phyloP scores from a whole-genome alignment of 805 yeast species.

The Nakazawaea sp. region DNA sequence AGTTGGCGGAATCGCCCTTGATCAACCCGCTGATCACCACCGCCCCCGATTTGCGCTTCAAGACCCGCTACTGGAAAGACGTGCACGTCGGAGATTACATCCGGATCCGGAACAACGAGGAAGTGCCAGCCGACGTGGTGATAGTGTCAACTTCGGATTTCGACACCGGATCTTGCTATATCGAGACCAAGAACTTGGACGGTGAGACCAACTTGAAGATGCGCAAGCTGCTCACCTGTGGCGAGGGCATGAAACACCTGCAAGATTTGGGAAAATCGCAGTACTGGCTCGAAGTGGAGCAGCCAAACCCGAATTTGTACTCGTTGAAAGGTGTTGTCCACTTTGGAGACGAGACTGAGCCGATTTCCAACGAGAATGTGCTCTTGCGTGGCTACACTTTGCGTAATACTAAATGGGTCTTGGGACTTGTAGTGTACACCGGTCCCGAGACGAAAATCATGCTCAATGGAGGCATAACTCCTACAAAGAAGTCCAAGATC shows the following conservation, averaged over 20 bases:
- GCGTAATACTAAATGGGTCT: constrained; percentile 78
- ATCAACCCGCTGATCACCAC: constrained; percentile 2
- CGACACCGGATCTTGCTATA: constrained; percentile 54
- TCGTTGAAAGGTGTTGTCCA: constrained; percentile 68
- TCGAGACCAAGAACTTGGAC: constrained; percentile 77
- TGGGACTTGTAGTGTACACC: constrained; percentile 70
- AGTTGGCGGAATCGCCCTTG: background rate
- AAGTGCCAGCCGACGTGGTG: constrained; percentile 71
- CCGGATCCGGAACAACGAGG: constrained; percentile 62
- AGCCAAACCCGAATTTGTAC: constrained; percentile 75
- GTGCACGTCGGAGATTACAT: constrained; percentile 71
- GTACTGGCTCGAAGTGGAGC: constrained; percentile 76
- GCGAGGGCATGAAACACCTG: constrained; percentile 36
- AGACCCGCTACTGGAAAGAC: constrained; percentile 59
- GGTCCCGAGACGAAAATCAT: constrained; percentile 78
- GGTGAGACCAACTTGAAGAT: constrained; percentile 78
- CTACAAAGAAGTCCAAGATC: constrained; percentile 69
- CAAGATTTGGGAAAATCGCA: constrained; percentile 42
- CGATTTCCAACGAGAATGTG: constrained; percentile 63
- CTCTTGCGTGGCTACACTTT: constrained; percentile 71
- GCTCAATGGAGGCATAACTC: constrained; percentile 76
- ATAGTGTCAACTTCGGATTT: constrained; percentile 62
- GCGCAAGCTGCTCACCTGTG: constrained; percentile 62
- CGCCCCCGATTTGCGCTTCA: constrained; percentile 16
- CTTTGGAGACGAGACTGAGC: constrained; percentile 48